phyloP scores from a whole-genome alignment of 805 yeast species.

The Millerozyma miso region DNA sequence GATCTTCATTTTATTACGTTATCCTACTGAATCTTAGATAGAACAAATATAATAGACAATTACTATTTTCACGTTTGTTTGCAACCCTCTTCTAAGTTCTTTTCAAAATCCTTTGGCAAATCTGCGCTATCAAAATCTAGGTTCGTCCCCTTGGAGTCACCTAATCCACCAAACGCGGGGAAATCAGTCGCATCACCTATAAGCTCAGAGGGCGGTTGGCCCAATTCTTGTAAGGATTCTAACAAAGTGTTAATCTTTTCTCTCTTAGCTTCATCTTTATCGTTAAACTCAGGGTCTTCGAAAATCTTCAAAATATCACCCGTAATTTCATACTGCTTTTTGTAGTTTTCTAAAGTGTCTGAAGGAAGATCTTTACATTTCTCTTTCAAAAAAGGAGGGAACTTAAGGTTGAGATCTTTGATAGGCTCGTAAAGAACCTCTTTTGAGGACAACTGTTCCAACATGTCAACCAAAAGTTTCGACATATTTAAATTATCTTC shows the following conservation, averaged over 20 bases:
- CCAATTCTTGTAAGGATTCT: constrained; percentile 68
- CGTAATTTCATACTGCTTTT: constrained; percentile 59
- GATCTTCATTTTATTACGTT: too few relatives aligned
- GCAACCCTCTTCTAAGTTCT: constrained; percentile 56
- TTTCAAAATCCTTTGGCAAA: constrained; percentile 49
- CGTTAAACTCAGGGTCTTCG: constrained; percentile 62
- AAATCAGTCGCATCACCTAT: constrained; percentile 53
- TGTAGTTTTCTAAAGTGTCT: constrained; percentile 51
- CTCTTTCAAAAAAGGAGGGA: constrained; percentile 63
- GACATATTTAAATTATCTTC: constrained; percentile 55
- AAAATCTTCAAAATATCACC: constrained; percentile 58
- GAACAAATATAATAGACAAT: too few relatives aligned
- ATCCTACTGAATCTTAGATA: too few relatives aligned
- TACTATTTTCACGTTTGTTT: constrained; percentile 32
- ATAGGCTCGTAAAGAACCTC: constrained; percentile 85
- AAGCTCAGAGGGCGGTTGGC: constrained; percentile 77
- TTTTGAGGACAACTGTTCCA: constrained; percentile 78
- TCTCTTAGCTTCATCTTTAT: constrained; percentile 39
- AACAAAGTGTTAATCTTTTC: constrained; percentile 53
- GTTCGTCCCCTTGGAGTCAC: constrained; percentile 25
- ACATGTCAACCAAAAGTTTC: constrained; percentile 63
- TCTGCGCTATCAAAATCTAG: constrained; percentile 50
- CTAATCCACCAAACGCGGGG: constrained; percentile 42
- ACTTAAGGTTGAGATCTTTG: constrained; percentile 71
- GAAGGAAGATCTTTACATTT: constrained; percentile 42